These are phyloP conservation scores for Liriodendron chinense DNA, from an alignment of 164 flowering plant species.

Conservation along the genomic window DNA sequence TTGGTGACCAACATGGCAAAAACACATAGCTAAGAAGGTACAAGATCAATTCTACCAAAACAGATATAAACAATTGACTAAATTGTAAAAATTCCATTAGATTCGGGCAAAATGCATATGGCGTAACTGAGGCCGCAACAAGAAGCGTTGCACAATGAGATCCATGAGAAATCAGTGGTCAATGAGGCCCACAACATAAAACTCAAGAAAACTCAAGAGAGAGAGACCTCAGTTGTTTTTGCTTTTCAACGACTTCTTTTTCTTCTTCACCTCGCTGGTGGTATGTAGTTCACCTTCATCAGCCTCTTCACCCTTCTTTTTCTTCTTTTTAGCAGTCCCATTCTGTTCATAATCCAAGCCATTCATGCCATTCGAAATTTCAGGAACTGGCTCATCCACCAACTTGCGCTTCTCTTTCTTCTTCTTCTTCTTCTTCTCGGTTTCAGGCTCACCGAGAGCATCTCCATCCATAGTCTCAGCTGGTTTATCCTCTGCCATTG, in stretches of 20 bases:
- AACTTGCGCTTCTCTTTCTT: conserved; percentile 61
- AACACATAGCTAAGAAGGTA: too few species aligned
- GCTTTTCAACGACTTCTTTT: conserved; percentile 46
- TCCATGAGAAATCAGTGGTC: too few species aligned
- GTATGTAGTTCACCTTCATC: conserved; percentile 33
- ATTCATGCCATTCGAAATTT: conserved; percentile 27
- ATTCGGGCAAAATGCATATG: too few species aligned
- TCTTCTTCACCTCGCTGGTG: conserved; percentile 39
- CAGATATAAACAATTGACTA: too few species aligned
- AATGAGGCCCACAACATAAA: too few species aligned
- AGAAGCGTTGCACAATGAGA: too few species aligned
- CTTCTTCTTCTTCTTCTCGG: conserved; percentile 59
- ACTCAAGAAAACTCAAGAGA: too few species aligned
- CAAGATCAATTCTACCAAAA: too few species aligned
- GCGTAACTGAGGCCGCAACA: too few species aligned
- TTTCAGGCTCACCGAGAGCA: conserved; percentile 31
- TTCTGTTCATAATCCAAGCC: conserved; percentile 34
- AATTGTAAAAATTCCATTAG: too few species aligned
- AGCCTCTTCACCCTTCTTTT: conserved; percentile 43
- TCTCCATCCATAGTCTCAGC: conserved; percentile 33
- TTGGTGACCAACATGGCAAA: too few species aligned
- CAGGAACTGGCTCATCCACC: conserved; percentile 32
- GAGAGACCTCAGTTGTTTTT: too few species aligned
- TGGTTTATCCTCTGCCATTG: conserved; percentile 37
- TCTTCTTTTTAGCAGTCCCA: conserved; percentile 61